These are phyloP conservation scores for Cubamyces lactineus DNA, from an alignment of 768 basidiomycete genomes.

Conservation along the genomic window DNA sequence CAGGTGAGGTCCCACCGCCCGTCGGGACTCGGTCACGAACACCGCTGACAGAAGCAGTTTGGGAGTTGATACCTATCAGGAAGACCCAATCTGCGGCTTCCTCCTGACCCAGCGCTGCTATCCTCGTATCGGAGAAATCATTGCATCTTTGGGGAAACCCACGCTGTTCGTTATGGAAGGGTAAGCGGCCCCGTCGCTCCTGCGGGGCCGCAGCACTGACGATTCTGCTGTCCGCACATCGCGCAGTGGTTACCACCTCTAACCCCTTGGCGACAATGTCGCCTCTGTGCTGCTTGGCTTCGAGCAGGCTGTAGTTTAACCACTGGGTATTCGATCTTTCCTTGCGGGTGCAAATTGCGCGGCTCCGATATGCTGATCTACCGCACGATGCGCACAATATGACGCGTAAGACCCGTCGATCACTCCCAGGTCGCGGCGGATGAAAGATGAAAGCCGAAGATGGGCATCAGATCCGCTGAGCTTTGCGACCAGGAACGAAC, in stretches of 20 bases:
- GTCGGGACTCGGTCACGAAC: too few relatives aligned
- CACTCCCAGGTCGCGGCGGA: background rate
- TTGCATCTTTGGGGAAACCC: slow-evolving; percentile 23
- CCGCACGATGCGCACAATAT: background rate
- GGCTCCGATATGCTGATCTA: background rate
- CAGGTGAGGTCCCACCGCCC: slow-evolving; percentile 25
- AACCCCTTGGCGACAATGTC: slow-evolving; percentile 34
- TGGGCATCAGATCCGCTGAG: slow-evolving; percentile 1
- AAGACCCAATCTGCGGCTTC: slow-evolving; percentile 39
- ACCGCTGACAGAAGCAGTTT: slow-evolving; percentile 25
- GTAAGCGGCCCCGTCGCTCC: slow-evolving; percentile 23
- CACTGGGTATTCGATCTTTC: background rate
- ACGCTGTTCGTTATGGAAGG: slow-evolving; percentile 43
- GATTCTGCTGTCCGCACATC: background rate
- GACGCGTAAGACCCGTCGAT: background rate
- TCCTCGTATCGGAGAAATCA: slow-evolving; percentile 30
- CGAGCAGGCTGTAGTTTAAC: slow-evolving; percentile 1
- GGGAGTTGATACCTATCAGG: slow-evolving; percentile 39
- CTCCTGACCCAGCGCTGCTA: slow-evolving; percentile 34
- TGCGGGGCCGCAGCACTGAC: background rate
- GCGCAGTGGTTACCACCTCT: slow-evolving; percentile 35
- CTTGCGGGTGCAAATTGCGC: background rate
- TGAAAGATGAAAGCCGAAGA: background rate
- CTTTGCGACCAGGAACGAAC: slow-evolving; percentile 8
- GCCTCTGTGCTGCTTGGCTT: slow-evolving; percentile 35